Evolutionary conservation across 768 basidiomycete genomes (phyloP), one percentile per base, ranked within the genome.

Genomic region (Lactarius trivialis): DNA sequence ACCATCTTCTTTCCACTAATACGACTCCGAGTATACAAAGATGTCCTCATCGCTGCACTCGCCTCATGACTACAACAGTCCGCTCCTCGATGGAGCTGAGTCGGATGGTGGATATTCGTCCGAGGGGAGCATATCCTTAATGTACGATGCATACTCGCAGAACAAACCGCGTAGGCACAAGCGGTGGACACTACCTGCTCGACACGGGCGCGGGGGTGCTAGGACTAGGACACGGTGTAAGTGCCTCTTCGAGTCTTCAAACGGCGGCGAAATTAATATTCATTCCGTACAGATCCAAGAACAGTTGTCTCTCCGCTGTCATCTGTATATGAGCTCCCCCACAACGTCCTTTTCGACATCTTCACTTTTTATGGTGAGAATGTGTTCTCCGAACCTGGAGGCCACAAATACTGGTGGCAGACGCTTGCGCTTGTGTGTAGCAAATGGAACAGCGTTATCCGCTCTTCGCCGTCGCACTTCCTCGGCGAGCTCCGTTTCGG

Each of bases 391-490:
- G 34, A 58, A n/a, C 33, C 48, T 37, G 48, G 48, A 7, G 56
- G 48, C 12, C 32, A 58, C 45, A 49, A 17, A 36, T 28, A 24
- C 41, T 58, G 56, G 56, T 58, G 56, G 56, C 7, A 34, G 33
- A 48, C 48, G 8, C 48, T 50, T 4, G 56, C 56, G 12, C 56
- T 58, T 7, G 56, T 58, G 24, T 58, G 48, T 37, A 45, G 48
- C 37, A 49, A 36, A 37, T 58, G 56, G 56, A 49, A 58, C 11
- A 15, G 8, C 26, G 34, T 50, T 30, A 58, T 50, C 45, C 56
- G 24, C 24, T 24, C 21, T 15, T 58, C 14, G 7, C 48, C 33
- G 24, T 34, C 24, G 12, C 34, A 58, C 21, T 58, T 58, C 56
- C 24, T 58, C 14, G 24, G 19, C 4, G 33, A 48, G 56, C 56